Base-by-base conservation (phyloP, 2,329 filamentous ascomycete genomes). In the Stenocarpella maydis region DNA sequence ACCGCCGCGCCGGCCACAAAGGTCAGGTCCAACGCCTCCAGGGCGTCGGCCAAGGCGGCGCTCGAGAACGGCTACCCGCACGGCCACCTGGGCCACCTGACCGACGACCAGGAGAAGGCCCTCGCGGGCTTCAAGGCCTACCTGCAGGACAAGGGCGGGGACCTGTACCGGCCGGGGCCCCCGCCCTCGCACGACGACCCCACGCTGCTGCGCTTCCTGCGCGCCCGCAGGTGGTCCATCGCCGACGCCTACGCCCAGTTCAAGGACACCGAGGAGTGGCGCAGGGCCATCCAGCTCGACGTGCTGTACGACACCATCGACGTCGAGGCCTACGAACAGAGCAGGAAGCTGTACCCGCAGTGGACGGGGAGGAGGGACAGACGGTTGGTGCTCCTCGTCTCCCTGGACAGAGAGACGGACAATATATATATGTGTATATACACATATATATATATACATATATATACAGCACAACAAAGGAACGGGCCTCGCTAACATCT, bases 351-450 rank as follows among this genome's bases (percentile, higher is more conserved):
- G 83, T 97, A 97, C 77, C 94, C 95, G 28, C 94, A 97, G 88
- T 98, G 94, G 92, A 97, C 93, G 24, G 95, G 95, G 67, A 92
- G 94, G 73, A 89, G 95, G 74, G 95, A 98, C 81, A 92, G 90
- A 72, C 77, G 81, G 80, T 81, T 26, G 55, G 55, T 61, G 17
- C 4, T 17, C 53, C 34, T 24, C 45, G 5, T 26, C 24, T 37
- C 34, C 34, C 12, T 37, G 34, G 34, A 37, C 34, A 34, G 31
- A 9, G 4, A 4, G 31, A 34, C 31, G 31, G 17, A 34, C 31
- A 9, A 34, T n/a, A 34, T 34, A 34, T 34, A 34, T 9, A 34
- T 34, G 9, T 34, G 9, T 34, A 34, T 34, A 34, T 34, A 34
- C 31, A 34, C 31, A 34, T 34, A 34, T 34, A 34, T 34, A 4